These are phyloP conservation scores for Botrytis pseudocinerea DNA, from an alignment of 2,329 filamentous ascomycete genomes.

Conservation along the genomic window DNA sequence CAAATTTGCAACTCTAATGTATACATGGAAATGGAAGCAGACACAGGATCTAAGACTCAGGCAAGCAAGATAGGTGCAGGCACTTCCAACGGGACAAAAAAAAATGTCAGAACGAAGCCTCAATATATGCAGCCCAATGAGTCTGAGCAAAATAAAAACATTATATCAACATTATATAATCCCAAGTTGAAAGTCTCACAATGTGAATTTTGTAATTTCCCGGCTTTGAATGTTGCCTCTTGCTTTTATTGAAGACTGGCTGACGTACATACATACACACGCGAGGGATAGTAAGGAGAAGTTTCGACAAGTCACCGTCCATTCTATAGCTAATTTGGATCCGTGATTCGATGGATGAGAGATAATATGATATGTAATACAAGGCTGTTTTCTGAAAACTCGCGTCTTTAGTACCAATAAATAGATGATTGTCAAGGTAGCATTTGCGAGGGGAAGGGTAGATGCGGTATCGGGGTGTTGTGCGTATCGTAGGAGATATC, in stretches of 20 bases:
- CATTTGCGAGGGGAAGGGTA: not conserved
- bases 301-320: not conserved
- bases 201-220: not conserved
- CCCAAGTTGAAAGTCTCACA: not conserved
- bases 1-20: slow-evolving; percentile 1
- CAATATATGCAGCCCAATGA: not conserved
- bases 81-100: not conserved
- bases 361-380: slow-evolving; percentile 18
- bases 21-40: slow-evolving; percentile 4
- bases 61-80: not conserved
- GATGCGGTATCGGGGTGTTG: not conserved
- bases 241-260: not conserved
- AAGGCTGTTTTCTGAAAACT: slow-evolving; percentile 2
- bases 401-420: not conserved
- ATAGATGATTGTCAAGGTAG: not conserved
- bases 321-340: slow-evolving; percentile 3
- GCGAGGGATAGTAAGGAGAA: not conserved
- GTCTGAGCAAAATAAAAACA: not conserved
- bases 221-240: not conserved
- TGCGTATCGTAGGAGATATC: not conserved
- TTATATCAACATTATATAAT: not conserved
- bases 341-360: not conserved
- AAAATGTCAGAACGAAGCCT: not conserved
- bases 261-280: slow-evolving; percentile 2
- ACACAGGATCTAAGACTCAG: not conserved